These are phyloP conservation scores for Alternaria hordeiaustralica DNA, from an alignment of 2,329 filamentous ascomycete genomes.

Conservation along the genomic window DNA sequence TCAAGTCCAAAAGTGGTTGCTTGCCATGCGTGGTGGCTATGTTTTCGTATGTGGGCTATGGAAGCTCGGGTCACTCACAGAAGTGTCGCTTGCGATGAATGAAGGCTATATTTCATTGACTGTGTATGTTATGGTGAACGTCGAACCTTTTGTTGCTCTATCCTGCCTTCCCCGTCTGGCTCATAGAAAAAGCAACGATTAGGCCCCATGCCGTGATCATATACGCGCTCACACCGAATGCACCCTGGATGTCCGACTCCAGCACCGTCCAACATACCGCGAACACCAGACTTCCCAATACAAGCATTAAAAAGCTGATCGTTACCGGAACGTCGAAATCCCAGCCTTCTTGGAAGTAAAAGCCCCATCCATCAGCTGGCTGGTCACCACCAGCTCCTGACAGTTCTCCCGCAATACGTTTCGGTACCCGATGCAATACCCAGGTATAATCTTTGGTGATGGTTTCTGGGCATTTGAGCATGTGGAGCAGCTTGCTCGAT, in stretches of 20 bases:
- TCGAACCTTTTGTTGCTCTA: too few relatives aligned
- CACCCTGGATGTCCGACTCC: not conserved
- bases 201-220: not conserved
- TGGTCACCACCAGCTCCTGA: rapidly evolving
- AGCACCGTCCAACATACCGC: not conserved
- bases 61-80: too few relatives aligned
- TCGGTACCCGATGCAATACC: not conserved
- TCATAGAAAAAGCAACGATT: not conserved
- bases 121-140: too few relatives aligned
- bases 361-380: not conserved
- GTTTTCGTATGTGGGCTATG: not conserved
- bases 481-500: not conserved
- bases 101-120: too few relatives aligned
- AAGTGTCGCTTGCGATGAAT: too few relatives aligned
- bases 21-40: conserved; percentile 9
- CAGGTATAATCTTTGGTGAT: not conserved
- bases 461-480: not conserved
- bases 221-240: not conserved
- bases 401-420: not conserved
- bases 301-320: not conserved
- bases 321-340: not conserved
- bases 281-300: not conserved
- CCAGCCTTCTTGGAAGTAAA: not conserved
- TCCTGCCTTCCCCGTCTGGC: too few relatives aligned
- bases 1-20: conserved; percentile 42